Evolutionary conservation across 2,329 filamentous ascomycete species (phyloP), one percentile per base, ranked within the genome.

Genomic region (Gnomoniopsis smithogilvyi): DNA sequence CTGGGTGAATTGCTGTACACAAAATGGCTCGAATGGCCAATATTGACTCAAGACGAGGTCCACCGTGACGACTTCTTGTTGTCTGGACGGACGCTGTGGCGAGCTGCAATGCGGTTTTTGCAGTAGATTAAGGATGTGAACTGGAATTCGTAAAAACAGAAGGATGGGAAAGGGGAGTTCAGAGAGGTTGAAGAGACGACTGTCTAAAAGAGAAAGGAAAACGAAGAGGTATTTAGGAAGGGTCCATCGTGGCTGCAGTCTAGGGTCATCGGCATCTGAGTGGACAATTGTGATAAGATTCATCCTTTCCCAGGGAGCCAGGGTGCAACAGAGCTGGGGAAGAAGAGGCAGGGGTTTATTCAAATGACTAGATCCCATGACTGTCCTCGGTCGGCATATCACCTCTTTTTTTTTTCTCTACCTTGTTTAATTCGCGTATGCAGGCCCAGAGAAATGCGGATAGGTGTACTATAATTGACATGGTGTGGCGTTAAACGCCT

Each of bases 391-490:
- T 21, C 59, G 45, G 55, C 47, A 58, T 41, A 12, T n/a, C n/a
- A 12, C 15, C 12, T n/a, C 12, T 41, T 15, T 6, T n/a, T 15
- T 15, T 38, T 8, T 8, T 38, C 34, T 38, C 34, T 38, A 15
- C 34, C 34, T 46, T n/a, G n/a, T n/a, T n/a, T n/a, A n/a, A n/a
- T 51, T 58, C n/a, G 46, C 24, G 38, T 19, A 26, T 50, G 56
- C 56, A 56, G 54, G 48, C 36, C 45, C 36, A 41, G 51, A 24
- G 15, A 38, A 48, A 30, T 56, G 54, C 54, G 54, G 54, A 24
- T 50, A 49, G 24, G 57, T 56, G 59, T 60, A n/a, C 60, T 62
- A 62, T 57, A 57, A 54, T 57, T 56, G 60, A 56, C 53, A 50
- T 54, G 53, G 21, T 43, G 57, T 59, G 60, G 60, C 60, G 57